Evolutionary conservation across 164 flowering plant species (phyloP).

Genomic region (Platanus orientalis): DNA sequence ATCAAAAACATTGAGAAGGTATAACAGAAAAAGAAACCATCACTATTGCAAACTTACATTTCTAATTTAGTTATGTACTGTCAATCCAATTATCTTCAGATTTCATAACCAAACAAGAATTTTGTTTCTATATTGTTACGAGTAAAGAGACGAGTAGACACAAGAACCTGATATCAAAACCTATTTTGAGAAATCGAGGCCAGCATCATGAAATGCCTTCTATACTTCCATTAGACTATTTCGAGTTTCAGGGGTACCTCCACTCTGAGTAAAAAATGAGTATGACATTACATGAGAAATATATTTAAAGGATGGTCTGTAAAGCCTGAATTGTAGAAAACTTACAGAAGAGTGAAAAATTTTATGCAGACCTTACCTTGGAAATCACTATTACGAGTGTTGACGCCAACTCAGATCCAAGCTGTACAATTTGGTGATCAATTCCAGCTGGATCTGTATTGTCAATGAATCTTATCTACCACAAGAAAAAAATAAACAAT

Average conservation of each 20-base stretch:
- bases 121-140: background rate
- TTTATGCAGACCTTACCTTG: conserved; percentile 59
- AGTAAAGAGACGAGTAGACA: conserved; percentile 33
- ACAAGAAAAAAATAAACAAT: conserved; percentile 2
- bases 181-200: conserved; percentile 94
- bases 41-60: no score
- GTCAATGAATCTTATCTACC: conserved; percentile 95
- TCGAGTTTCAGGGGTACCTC: conserved; percentile 98
- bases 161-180: conserved; percentile 82
- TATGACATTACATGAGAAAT: conserved; percentile 12
- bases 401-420: conserved; percentile 82
- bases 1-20: no score
- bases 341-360: background rate
- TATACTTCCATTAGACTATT: conserved; percentile 96
- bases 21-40: no score
- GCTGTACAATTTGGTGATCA: conserved; percentile 98
- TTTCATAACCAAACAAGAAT: background rate
- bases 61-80: no score
- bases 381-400: conserved; percentile 92
- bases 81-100: background rate
- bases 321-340: background rate
- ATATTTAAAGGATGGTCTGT: background rate
- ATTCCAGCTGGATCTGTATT: conserved; percentile 99
- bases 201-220: conserved; percentile 98
- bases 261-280: conserved; percentile 54